These are phyloP conservation scores for Coemansia sp. DNA, from an alignment of 192 early-diverging fungal genomes.

Conservation along the genomic window DNA sequence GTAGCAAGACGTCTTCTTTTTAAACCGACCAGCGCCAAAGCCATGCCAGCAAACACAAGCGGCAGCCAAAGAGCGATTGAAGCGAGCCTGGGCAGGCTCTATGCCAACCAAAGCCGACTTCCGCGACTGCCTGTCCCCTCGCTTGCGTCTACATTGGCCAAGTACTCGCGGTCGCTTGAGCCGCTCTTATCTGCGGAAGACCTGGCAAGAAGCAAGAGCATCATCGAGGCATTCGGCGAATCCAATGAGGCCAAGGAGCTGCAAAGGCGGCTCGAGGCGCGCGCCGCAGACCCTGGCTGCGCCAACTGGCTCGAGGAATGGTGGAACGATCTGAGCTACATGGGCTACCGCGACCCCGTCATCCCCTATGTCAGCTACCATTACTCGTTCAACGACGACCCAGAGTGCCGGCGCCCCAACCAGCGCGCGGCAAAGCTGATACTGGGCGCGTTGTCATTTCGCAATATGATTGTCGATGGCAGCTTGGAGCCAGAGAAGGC, in stretches of 20 bases:
- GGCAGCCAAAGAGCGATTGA: neutral
- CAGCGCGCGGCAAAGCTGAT: constrained; percentile 84
- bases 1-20: neutral
- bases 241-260: constrained; percentile 75
- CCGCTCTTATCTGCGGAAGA: constrained; percentile 67
- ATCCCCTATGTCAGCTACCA: constrained; percentile 96
- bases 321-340: constrained; percentile 96
- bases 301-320: constrained; percentile 93
- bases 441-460: constrained; percentile 80
- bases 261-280: constrained; percentile 74
- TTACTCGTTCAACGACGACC: constrained; percentile 88
- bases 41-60: constrained; percentile 16
- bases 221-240: constrained; percentile 70
- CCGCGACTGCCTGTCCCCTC: constrained; percentile 87
- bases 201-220: constrained; percentile 60
- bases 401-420: constrained; percentile 63
- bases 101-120: constrained; percentile 64
- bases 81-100: constrained; percentile 53
- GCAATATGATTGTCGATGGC: constrained; percentile 68
- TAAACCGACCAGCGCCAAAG: neutral
- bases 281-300: constrained; percentile 63
- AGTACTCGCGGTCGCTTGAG: constrained; percentile 75
- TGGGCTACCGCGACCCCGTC: constrained; percentile 94
- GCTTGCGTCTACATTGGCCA: constrained; percentile 69
- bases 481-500: constrained; percentile 78